phyloP scores from a whole-genome alignment of 2,329 filamentous ascomycete genomes.

The Zasmidium angulare region DNA sequence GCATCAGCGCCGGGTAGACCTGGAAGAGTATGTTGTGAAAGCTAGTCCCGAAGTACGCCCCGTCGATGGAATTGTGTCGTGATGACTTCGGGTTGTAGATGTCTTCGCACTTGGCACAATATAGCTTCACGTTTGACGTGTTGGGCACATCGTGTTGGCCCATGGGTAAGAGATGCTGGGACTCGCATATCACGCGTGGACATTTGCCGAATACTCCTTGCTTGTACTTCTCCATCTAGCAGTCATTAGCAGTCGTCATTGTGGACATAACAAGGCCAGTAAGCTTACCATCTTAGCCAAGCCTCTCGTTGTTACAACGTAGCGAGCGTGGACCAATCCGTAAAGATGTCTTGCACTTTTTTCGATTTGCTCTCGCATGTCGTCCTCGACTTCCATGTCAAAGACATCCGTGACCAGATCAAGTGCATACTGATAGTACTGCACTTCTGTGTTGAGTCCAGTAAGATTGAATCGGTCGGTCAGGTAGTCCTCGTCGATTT shows the following conservation, averaged over 20 bases:
- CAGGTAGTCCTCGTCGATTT: conserved; percentile 98
- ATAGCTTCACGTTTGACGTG: conserved; percentile 89
- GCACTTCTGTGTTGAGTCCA: conserved; percentile 92
- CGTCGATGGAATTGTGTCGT: conserved; percentile 91
- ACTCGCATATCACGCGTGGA: conserved; percentile 90
- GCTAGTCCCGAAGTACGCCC: conserved; percentile 95
- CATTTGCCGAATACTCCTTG: conserved; percentile 98
- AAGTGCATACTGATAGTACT: conserved; percentile 98
- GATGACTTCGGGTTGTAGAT: conserved; percentile 98
- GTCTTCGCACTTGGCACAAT: conserved; percentile 96
- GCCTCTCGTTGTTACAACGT: conserved; percentile 93
- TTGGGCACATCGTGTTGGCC: conserved; percentile 88
- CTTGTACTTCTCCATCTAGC: conserved; percentile 95
- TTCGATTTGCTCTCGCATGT: conserved; percentile 96
- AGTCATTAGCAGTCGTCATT: conserved; percentile 6
- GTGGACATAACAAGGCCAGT: neutral
- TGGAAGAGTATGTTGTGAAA: conserved; percentile 99
- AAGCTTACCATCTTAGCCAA: conserved; percentile 86
- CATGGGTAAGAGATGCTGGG: conserved; percentile 90
- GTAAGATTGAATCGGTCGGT: conserved; percentile 98
- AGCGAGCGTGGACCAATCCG: conserved; percentile 91
- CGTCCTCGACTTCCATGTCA: conserved; percentile 96
- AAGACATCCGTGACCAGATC: conserved; percentile 98
- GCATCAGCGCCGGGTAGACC: conserved; percentile 88
- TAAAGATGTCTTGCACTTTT: conserved; percentile 95